These are phyloP conservation scores for Pyricularia sp. DNA, from an alignment of 2,329 filamentous ascomycete species.

Conservation along the genomic window DNA sequence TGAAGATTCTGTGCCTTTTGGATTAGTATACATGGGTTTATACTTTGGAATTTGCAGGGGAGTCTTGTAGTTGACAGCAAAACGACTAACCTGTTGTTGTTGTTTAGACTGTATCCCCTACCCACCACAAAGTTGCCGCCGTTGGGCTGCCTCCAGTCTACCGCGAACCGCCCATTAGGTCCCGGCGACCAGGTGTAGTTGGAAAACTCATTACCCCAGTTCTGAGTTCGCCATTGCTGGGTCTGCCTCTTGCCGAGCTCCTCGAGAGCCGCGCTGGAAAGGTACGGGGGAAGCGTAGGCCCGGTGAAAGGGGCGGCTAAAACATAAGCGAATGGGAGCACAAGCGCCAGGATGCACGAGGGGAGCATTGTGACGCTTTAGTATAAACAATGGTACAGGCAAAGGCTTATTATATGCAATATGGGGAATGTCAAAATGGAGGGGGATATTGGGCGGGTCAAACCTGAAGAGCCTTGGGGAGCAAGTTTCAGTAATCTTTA, in stretches of 20 bases:
- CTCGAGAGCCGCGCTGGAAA: not conserved
- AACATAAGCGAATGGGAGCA: not conserved
- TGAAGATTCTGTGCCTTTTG: constrained; percentile 29
- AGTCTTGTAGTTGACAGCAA: not conserved
- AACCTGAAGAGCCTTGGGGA: not conserved
- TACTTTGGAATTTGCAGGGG: too few relatives aligned
- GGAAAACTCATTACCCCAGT: not conserved
- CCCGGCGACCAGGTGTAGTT: not conserved
- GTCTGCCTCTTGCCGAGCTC: not conserved
- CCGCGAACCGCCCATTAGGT: not conserved
- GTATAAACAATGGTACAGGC: not conserved
- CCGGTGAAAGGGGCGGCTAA: not conserved
- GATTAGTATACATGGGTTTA: not conserved
- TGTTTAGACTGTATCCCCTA: not conserved
- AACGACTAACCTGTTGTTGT: not conserved
- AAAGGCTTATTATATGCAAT: not conserved
- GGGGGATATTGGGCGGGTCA: not conserved
- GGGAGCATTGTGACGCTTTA: not conserved
- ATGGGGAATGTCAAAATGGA: not conserved
- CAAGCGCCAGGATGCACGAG: not conserved
- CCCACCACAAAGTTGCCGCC: not conserved
- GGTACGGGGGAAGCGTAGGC: not conserved
- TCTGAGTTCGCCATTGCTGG: not conserved
- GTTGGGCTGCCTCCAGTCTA: not conserved
- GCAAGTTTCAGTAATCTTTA: not conserved